phyloP scores from a whole-genome alignment of 108 stramenopile species.

The Stephanodiscus triporus region DNA sequence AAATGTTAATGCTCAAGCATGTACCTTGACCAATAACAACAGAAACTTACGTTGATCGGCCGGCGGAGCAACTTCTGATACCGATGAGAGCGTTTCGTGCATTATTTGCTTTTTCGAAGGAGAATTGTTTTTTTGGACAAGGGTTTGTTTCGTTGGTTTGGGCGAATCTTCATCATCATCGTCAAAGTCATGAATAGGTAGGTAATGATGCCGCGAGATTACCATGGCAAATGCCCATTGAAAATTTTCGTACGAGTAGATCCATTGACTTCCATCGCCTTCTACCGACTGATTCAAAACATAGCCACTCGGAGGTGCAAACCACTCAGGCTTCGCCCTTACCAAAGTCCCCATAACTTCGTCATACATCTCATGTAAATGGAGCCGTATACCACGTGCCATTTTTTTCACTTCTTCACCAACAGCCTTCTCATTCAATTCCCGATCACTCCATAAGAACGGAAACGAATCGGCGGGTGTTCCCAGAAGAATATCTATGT shows the following conservation, averaged over 20 bases:
- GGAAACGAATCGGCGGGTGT: slow-evolving; percentile 60
- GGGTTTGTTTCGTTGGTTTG: slow-evolving; percentile 4
- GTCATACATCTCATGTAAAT: slow-evolving; percentile 75
- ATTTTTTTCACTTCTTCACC: slow-evolving; percentile 54
- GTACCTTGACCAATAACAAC: background rate
- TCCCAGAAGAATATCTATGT: slow-evolving; percentile 58
- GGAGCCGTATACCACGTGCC: slow-evolving; percentile 62
- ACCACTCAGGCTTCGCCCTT: slow-evolving; percentile 57
- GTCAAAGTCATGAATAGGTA: slow-evolving; percentile 67
- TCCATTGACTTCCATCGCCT: slow-evolving; percentile 57
- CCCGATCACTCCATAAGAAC: slow-evolving; percentile 65
- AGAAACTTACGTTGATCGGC: slow-evolving; percentile 45
- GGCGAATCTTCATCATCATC: background rate
- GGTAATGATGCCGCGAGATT: slow-evolving; percentile 84
- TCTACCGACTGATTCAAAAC: slow-evolving; percentile 2
- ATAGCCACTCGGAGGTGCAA: slow-evolving; percentile 51
- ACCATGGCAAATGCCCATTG: slow-evolving; percentile 89
- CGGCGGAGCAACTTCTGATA: slow-evolving; percentile 46
- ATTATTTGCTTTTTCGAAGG: slow-evolving; percentile 17
- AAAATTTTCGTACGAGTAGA: slow-evolving; percentile 73
- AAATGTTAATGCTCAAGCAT: background rate
- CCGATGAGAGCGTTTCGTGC: slow-evolving; percentile 32
- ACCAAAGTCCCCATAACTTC: slow-evolving; percentile 56
- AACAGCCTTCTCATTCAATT: slow-evolving; percentile 32
- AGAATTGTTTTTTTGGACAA: slow-evolving; percentile 1